Base-by-base conservation (phyloP, 768 basidiomycete genomes). In the Atractiella rhizophila region DNA sequence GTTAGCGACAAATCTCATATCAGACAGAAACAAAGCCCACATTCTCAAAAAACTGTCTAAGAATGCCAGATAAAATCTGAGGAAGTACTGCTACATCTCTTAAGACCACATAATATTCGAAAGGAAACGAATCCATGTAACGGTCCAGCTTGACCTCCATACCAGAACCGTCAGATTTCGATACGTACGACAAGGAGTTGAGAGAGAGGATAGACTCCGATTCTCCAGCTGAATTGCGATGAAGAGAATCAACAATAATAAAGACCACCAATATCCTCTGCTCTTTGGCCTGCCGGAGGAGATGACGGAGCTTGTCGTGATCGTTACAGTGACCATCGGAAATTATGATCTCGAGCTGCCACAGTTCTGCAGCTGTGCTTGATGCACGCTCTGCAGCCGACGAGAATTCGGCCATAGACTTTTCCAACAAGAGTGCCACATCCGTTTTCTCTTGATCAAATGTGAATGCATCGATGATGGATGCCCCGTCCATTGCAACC, bases 301-400 rank as follows among this genome's bases (percentile, higher is more conserved):
- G 59, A 3, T 72, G 71, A 28, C 76, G 71, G 37, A 98, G 65
- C 49, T 68, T 66, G 30, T 85, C 78, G 58, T 94, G 86, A 54
- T 91, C 80, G 57, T 96, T 83, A 56, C 86, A 96, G 50, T 94
- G 77, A n/a, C 91, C 91, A 53, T 98, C 91, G 13, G 85, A 94
- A 46, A 98, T 82, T 65, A 98, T 91, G 61, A 96, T 80, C 58
- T 94, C 71, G 40, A 98, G 67, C 56, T 98, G 91, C 91, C 91
- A 96, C 19, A 98, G 64, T 47, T 96, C 85, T 15, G 70, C 68
- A 5, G 75, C 68, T 4, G 72, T 67, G 16, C 53, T 50, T 37
- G 33, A 31, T 31, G 58, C 66, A 64, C 31, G 65, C 74, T 45
- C 85, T 61, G 16, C 19, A 83, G 69, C 43, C 76, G 67, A 27